A percentile compares a stretch with the other conserved stretches of the same genome.
phyloP scores from a whole-genome alignment of 1,284 basidiomycete species.

The Leccinum fuscescens region DNA sequence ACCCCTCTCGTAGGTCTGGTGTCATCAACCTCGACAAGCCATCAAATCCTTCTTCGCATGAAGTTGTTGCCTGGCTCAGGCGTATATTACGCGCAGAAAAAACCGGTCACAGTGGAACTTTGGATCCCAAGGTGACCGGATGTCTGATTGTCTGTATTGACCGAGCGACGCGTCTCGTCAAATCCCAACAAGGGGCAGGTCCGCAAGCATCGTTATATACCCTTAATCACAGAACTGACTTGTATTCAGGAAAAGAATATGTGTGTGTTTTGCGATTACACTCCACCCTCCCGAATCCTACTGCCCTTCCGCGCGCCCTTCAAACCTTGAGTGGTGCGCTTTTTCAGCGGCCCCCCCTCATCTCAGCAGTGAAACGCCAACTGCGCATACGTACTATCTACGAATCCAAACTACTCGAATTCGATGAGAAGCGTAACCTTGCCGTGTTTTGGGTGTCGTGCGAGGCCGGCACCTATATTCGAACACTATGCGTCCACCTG shows the following conservation, averaged over 20 bases:
- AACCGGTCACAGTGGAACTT: constrained; percentile 96
- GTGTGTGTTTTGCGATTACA: constrained; percentile 95
- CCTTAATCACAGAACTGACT: constrained; percentile 4
- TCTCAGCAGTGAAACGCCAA: constrained; percentile 99
- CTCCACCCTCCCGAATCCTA: constrained; percentile 76
- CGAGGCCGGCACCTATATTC: constrained; percentile 98
- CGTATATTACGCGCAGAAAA: constrained; percentile 96
- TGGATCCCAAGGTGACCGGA: constrained; percentile 99
- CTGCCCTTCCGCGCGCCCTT: constrained; percentile 87
- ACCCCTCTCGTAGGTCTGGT: constrained; percentile 65
- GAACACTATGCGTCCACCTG: constrained; percentile 96
- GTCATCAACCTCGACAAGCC: constrained; percentile 99
- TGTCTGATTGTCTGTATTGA: constrained; percentile 99
- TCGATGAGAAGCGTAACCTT: constrained; percentile 96
- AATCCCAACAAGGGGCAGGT: constrained; percentile 96
- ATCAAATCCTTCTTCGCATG: constrained; percentile 99
- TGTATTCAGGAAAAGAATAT: constrained; percentile 87
- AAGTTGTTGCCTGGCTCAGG: constrained; percentile 98
- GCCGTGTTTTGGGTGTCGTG: constrained; percentile 99
- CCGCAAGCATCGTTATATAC: constrained; percentile 28
- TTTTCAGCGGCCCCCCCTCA: constrained; percentile 98
- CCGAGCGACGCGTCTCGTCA: constrained; percentile 98
- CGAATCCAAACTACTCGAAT: constrained; percentile 94
- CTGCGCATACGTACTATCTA: constrained; percentile 97
- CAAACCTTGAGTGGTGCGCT: constrained; percentile 98